Evolutionary conservation across 352 stramenopile species (phyloP).

Genomic region (Phytophthora rubi): DNA sequence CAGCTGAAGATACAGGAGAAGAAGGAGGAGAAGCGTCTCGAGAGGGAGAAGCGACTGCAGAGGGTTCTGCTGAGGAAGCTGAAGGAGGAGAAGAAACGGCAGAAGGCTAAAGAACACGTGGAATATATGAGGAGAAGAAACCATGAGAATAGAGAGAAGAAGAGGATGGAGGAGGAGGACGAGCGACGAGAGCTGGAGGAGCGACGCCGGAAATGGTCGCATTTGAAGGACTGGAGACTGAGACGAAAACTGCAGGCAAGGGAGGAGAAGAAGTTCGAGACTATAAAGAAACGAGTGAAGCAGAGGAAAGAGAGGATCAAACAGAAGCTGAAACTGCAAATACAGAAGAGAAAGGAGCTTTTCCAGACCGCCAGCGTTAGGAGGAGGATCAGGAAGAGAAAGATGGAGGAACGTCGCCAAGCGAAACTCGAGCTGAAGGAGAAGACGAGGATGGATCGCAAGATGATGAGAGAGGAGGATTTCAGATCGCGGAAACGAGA

Average conservation of each 20-base stretch:
- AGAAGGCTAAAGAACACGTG: not conserved
- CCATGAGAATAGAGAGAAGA: not conserved
- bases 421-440: not conserved
- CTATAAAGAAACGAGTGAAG: not conserved
- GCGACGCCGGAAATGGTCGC: not conserved
- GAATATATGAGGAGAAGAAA: not conserved
- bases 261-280: constrained; percentile 1
- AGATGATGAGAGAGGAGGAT: not conserved
- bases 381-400: not conserved
- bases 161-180: not conserved
- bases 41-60: constrained; percentile 6
- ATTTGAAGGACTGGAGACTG: constrained; percentile 27
- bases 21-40: not conserved
- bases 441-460: not conserved
- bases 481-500: not conserved
- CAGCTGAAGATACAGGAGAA: constrained; percentile 8
- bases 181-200: not conserved
- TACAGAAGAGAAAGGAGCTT: not conserved
- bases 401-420: not conserved
- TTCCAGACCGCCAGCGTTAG: not conserved
- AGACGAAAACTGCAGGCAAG: constrained; percentile 21
- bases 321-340: not conserved
- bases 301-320: constrained; percentile 25
- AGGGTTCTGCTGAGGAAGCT: constrained; percentile 10
- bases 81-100: not conserved